A percentile compares a stretch with the other conserved stretches of the same genome.
Conservation (phyloP, 192 early-diverging fungal genomes). For the Dimargaris verticillata region DNA sequence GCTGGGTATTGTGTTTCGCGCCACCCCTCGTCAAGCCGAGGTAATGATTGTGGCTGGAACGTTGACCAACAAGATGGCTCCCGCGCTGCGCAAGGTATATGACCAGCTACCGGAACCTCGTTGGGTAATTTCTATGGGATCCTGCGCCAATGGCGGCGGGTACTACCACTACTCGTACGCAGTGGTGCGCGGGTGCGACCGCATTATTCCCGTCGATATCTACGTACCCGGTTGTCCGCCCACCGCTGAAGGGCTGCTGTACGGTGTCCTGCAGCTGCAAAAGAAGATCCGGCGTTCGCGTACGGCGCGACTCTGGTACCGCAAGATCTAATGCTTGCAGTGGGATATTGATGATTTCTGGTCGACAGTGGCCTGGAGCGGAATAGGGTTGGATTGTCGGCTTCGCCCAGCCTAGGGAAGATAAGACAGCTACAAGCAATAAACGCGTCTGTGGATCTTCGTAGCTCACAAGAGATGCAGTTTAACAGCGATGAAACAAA, state of each 20-base stretch:
- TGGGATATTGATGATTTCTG: neutral
- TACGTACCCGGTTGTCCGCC: slow-evolving; percentile 98
- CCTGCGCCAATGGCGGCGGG: slow-evolving; percentile 90
- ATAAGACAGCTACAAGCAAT: too few species aligned
- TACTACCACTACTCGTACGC: slow-evolving; percentile 98
- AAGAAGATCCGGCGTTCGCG: slow-evolving; percentile 89
- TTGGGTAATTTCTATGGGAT: slow-evolving; percentile 99
- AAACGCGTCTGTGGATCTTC: too few species aligned
- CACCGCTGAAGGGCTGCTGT: slow-evolving; percentile 89
- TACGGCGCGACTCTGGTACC: slow-evolving; percentile 60
- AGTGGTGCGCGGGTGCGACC: slow-evolving; percentile 91
- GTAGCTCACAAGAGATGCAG: too few species aligned
- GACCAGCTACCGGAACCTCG: slow-evolving; percentile 87
- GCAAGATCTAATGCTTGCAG: slow-evolving; percentile 35
- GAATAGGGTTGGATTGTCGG: too few species aligned
- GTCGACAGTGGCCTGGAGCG: too few species aligned
- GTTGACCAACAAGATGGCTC: slow-evolving; percentile 98
- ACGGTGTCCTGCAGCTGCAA: slow-evolving; percentile 92
- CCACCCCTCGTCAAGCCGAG: slow-evolving; percentile 91
- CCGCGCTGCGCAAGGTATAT: slow-evolving; percentile 60
- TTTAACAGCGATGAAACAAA: too few species aligned
- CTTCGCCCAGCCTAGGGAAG: too few species aligned
- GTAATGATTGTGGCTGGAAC: slow-evolving; percentile 99
- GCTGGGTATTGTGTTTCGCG: slow-evolving; percentile 92
- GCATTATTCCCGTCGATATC: slow-evolving; percentile 86